phyloP scores from a whole-genome alignment of 2,329 filamentous ascomycete species.

The Claviceps humidiphila region DNA sequence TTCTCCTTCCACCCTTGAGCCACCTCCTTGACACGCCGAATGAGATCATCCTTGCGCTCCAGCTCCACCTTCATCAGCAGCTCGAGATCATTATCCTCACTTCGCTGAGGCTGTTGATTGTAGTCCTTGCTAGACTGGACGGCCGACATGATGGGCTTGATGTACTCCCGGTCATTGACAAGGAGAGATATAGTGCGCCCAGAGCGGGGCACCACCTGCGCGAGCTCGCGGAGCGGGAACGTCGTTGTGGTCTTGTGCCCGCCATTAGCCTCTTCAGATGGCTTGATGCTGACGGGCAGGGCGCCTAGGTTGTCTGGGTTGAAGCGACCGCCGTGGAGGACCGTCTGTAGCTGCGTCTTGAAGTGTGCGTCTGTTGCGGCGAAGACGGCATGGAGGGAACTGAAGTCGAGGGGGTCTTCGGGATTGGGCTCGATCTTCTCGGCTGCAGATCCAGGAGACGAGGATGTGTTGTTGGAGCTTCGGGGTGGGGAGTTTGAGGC shows the following conservation, averaged over 20 bases:
- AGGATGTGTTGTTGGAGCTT: conserved; percentile 8
- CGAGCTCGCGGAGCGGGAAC: conserved; percentile 42
- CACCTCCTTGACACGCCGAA: conserved; percentile 28
- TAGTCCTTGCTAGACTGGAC: conserved; percentile 38
- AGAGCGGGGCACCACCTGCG: conserved; percentile 36
- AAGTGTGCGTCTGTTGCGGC: conserved; percentile 28
- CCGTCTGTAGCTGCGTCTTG: conserved; percentile 26
- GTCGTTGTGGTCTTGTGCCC: conserved; percentile 8
- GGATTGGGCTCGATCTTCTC: conserved; percentile 17
- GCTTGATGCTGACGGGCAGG: conserved; percentile 27
- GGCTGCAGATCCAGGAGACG: conserved; percentile 10
- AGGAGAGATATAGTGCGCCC: conserved; percentile 28
- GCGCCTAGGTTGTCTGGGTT: conserved; percentile 35
- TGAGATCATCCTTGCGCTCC: conserved; percentile 34
- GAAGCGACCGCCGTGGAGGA: conserved; percentile 35
- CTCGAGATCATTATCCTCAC: conserved; percentile 46
- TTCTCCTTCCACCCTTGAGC: conserved; percentile 38
- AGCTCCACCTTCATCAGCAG: conserved; percentile 40
- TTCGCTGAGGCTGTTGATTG: conserved; percentile 48
- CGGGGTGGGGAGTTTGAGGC: conserved; percentile 17
- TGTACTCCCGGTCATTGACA: conserved; percentile 27
- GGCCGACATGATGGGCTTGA: conserved; percentile 43
- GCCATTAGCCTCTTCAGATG: conserved; percentile 5
- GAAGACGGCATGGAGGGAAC: conserved; percentile 32
- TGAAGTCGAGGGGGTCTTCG: conserved; percentile 35